Evolutionary conservation across 768 basidiomycete genomes (phyloP).

Genomic region (Psilocybe subaeruginosa): DNA sequence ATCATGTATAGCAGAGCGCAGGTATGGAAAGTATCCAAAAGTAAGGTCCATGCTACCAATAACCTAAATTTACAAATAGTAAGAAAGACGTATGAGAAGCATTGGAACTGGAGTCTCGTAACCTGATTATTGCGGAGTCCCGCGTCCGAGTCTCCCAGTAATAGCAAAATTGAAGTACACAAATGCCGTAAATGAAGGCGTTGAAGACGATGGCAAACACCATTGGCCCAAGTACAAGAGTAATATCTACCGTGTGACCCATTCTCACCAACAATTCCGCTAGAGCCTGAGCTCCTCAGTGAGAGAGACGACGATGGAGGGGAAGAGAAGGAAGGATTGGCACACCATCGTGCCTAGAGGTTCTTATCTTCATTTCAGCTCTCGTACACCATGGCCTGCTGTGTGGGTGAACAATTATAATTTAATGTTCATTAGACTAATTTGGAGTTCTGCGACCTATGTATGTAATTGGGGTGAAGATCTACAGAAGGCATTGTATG

Average conservation of each 20-base stretch:
- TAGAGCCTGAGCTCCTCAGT: not conserved
- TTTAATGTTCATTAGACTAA: not conserved
- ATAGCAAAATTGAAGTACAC: conserved; percentile 22
- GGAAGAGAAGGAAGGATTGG: not conserved
- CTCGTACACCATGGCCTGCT: not conserved
- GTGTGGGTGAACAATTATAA: not conserved
- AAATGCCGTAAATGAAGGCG: conserved; percentile 26
- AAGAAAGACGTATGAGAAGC: not conserved
- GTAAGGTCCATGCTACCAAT: conserved; percentile 30
- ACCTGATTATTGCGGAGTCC: conserved; percentile 19
- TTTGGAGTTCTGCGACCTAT: not conserved
- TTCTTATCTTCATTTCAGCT: not conserved
- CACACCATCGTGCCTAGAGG: not conserved
- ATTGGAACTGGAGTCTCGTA: not conserved
- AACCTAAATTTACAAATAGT: conserved; percentile 12
- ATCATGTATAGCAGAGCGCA: conserved; percentile 28
- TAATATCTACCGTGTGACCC: not conserved
- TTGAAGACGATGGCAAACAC: conserved; percentile 25
- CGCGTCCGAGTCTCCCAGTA: conserved; percentile 22
- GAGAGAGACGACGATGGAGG: not conserved
- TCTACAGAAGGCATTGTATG: not conserved
- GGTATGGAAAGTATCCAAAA: conserved; percentile 31
- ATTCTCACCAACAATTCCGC: not conserved
- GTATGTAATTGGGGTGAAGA: not conserved
- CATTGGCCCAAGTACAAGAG: conserved; percentile 26